phyloP scores from a whole-genome alignment of 805 yeast genomes.

The Starmerella powellii region DNA sequence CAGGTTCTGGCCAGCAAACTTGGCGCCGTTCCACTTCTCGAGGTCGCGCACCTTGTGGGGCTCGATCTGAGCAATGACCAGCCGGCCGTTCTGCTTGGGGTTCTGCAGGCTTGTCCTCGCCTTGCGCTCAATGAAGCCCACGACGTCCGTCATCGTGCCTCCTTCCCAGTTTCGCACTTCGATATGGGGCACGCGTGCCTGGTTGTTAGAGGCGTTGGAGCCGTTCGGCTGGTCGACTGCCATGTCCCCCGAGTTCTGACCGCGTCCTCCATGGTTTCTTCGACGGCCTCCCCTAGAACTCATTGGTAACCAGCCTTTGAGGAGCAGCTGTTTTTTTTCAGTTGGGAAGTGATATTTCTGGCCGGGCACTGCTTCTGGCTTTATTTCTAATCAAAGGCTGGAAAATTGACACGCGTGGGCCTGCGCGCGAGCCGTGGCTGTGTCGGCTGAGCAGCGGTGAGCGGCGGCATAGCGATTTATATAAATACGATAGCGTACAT shows the following conservation, averaged over 20 bases:
- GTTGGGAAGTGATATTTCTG: not conserved
- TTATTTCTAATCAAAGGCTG: too few species aligned
- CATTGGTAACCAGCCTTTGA: not conserved
- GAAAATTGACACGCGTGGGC: too few species aligned
- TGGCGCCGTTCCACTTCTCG: slow-evolving; percentile 56
- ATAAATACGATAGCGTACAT: too few species aligned
- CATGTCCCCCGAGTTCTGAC: slow-evolving; percentile 27
- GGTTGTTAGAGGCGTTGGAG: slow-evolving; percentile 26
- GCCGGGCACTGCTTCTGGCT: not conserved
- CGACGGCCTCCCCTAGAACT: slow-evolving; percentile 16
- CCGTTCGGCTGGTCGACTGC: slow-evolving; percentile 25
- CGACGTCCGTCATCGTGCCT: slow-evolving; percentile 55
- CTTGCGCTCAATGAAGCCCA: slow-evolving; percentile 58
- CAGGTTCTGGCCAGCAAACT: slow-evolving; percentile 65
- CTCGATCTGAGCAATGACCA: slow-evolving; percentile 48
- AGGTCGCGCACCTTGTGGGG: slow-evolving; percentile 48
- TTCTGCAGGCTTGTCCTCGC: slow-evolving; percentile 44
- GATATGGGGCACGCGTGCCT: slow-evolving; percentile 26
- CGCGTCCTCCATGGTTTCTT: slow-evolving; percentile 10
- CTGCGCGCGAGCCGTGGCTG: too few species aligned
- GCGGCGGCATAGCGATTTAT: too few species aligned
- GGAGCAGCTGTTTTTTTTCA: not conserved
- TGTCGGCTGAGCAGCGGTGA: too few species aligned
- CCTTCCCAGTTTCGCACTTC: slow-evolving; percentile 75
- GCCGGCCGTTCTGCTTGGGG: slow-evolving; percentile 43